Percentiles rank a stretch among this genome's conserved stretches.
phyloP scores from a whole-genome alignment of 768 basidiomycete genomes.

The Amanita muscaria region DNA sequence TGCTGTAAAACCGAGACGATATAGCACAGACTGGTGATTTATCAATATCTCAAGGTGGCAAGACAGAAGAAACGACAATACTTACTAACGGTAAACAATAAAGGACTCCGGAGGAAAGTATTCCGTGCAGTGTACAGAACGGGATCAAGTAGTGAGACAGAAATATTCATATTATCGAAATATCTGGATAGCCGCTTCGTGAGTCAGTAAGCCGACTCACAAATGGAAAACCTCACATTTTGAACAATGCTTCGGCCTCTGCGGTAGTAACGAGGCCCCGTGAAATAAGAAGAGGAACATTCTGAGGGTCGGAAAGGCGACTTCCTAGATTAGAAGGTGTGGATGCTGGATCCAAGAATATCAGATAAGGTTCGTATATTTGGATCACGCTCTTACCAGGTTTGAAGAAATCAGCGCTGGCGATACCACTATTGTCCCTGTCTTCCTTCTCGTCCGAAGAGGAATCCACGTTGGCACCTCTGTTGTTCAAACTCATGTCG shows the following conservation, averaged over 20 bases:
- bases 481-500: conserved; percentile 42
- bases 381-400: conserved; percentile 34
- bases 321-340: conserved; percentile 31
- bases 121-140: conserved; percentile 76
- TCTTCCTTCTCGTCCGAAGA: conserved; percentile 39
- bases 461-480: conserved; percentile 28
- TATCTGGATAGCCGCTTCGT: conserved; percentile 34
- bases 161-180: conserved; percentile 72
- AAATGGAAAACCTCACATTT: conserved; percentile 39
- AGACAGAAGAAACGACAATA: conserved; percentile 13
- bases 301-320: conserved; percentile 30
- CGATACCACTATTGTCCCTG: conserved; percentile 49
- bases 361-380: neutral
- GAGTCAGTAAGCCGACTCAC: neutral
- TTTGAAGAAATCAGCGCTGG: conserved; percentile 59
- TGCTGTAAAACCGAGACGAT: conserved; percentile 71
- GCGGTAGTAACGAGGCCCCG: conserved; percentile 51
- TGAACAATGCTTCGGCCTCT: conserved; percentile 67
- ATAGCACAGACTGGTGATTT: conserved; percentile 66
- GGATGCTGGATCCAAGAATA: conserved; percentile 24
- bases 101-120: conserved; percentile 78
- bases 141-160: conserved; percentile 72
- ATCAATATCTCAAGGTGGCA: neutral
- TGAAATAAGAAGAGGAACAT: conserved; percentile 55
- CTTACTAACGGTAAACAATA: conserved; percentile 86